Evolutionary conservation across 768 basidiomycete genomes (phyloP).

Genomic region (Mycena crocata): DNA sequence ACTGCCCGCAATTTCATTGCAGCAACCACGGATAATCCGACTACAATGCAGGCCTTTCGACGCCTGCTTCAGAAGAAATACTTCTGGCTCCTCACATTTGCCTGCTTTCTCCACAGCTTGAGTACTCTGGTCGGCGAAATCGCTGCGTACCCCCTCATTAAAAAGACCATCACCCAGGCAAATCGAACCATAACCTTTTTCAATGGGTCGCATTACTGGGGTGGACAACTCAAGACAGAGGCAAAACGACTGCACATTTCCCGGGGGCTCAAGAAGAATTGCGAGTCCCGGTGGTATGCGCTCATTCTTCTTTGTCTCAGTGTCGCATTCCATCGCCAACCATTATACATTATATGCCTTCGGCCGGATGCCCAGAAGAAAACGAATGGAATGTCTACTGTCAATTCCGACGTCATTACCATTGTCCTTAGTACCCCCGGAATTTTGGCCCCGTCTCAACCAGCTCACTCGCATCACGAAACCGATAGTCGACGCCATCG

Average conservation of each 20-base stretch:
- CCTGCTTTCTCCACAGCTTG: slow-evolving; percentile 39
- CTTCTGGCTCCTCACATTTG: slow-evolving; percentile 41
- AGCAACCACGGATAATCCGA: slow-evolving; percentile 46
- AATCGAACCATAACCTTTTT: slow-evolving; percentile 14
- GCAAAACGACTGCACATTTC: slow-evolving; percentile 29
- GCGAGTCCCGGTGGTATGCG: slow-evolving; percentile 40
- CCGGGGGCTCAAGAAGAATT: slow-evolving; percentile 36
- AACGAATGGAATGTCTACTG: slow-evolving; percentile 34
- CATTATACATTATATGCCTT: slow-evolving; percentile 16
- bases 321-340: slow-evolving; percentile 21
- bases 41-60: slow-evolving; percentile 42
- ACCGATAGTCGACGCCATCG: slow-evolving; percentile 49
- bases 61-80: slow-evolving; percentile 33
- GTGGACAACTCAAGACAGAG: slow-evolving; percentile 39
- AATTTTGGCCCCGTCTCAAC: slow-evolving; percentile 37
- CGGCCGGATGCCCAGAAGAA: slow-evolving; percentile 21
- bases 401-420: slow-evolving; percentile 36
- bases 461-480: slow-evolving; percentile 45
- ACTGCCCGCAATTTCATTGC: slow-evolving; percentile 39
- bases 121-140: slow-evolving; percentile 42
- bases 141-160: slow-evolving; percentile 31
- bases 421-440: slow-evolving; percentile 35
- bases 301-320: slow-evolving; percentile 38
- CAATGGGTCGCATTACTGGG: slow-evolving; percentile 44
- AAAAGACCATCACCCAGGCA: slow-evolving; percentile 26